These are phyloP conservation scores for Mollisia scopiformis DNA, from an alignment of 2,329 filamentous ascomycete genomes.

Conservation along the genomic window DNA sequence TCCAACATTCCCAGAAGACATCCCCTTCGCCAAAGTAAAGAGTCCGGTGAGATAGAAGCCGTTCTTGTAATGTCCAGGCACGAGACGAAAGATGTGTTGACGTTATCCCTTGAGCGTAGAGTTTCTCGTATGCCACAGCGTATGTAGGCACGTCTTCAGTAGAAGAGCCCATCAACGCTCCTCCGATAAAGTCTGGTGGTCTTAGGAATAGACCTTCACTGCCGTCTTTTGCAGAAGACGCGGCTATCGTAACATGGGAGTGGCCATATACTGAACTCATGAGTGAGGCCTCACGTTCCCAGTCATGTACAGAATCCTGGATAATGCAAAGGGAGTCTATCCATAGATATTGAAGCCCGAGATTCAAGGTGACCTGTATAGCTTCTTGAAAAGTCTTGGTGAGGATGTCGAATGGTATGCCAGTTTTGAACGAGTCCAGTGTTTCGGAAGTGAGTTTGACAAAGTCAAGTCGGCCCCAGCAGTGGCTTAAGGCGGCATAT, in stretches of 20 bases:
- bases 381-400: neutral
- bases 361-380: neutral
- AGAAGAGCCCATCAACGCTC: neutral
- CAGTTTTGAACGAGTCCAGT: neutral
- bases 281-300: neutral
- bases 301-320: neutral
- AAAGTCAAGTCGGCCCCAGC: neutral
- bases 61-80: neutral
- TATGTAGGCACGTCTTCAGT: neutral
- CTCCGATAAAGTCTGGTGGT: neutral
- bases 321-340: no score
- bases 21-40: neutral
- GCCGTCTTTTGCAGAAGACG: neutral
- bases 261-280: neutral
- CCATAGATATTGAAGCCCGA: neutral
- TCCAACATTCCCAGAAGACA: constrained; percentile 1
- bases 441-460: neutral
- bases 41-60: neutral
- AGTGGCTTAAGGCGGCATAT: neutral
- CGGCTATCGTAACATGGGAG: neutral
- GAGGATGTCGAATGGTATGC: neutral
- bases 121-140: neutral
- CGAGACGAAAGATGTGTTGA: neutral
- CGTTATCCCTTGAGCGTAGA: neutral
- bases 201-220: neutral